Evolutionary conservation across 2,329 filamentous ascomycete genomes (phyloP), one percentile per base, ranked within the genome.

Genomic region (Akanthomyces dipterigenus): DNA sequence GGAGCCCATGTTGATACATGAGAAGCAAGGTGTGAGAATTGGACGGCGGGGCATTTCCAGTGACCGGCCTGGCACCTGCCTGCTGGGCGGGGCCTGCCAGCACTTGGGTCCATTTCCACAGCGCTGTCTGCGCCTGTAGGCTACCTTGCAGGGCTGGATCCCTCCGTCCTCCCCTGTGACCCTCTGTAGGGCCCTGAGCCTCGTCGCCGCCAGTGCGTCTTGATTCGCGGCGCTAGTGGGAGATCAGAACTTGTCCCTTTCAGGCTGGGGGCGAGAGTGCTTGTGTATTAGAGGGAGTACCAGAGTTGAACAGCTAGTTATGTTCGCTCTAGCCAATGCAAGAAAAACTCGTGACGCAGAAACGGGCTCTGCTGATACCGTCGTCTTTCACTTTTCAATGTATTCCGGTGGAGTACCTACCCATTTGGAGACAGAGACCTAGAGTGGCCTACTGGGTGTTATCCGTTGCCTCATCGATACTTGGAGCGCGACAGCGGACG

Each of bases 201-300:
- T 57, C 24, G 36, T 20, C 46, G 8, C 22, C 55, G 45, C 28
- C 55, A 48, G 36, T 40, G 55, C 34, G 36, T 14, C n/a, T n/a
- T 56, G 54, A 56, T 56, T 46, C 26, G 36, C n/a, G 42, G 24
- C 55, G 45, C 55, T 58, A 50, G 55, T 34, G 20, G 55, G 22
- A 31, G 55, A 58, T 49, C 55, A 54, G 28, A 26, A 55, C 53
- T 55, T 26, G n/a, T 16, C 24, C 24, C 28, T 24, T 31, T 45
- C 31, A 20, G 34, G 28, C 28, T 51, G 18, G 4, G 20, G 9
- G 16, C 36, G 36, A 38, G 2, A 4, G 36, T 38, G 36, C 12
- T 16, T 16, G 36, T 38, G 12, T 16, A 14, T 38, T 16, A 9
- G 31, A 34, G 31, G 8, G 31, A 34, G 31, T 34, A 9, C 1